phyloP scores from a whole-genome alignment of 257 asterid genomes.

The Buddleja alternifolia region DNA sequence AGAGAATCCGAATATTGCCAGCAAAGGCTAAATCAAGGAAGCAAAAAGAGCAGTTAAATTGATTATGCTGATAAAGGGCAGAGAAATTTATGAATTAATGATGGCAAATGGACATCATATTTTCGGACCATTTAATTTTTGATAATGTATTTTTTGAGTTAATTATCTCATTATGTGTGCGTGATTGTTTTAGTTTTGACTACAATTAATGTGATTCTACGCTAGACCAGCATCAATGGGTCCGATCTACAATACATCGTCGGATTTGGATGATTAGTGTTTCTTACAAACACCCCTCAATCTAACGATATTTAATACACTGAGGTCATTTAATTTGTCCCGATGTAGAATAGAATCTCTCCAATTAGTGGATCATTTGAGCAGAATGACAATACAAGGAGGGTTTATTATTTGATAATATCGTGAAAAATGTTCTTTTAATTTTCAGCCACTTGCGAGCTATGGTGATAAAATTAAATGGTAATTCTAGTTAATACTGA shows the following conservation, averaged over 20 bases:
- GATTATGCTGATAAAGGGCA: not conserved
- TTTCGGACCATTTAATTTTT: not conserved
- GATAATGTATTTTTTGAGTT: not conserved
- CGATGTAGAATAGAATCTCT: too few relatives aligned
- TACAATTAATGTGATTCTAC: too few relatives aligned
- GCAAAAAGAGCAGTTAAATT: conserved; percentile 33
- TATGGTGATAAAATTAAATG: not conserved
- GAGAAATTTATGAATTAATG: not conserved
- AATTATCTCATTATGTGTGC: too few relatives aligned
- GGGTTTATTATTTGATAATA: not conserved
- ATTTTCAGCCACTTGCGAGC: not conserved
- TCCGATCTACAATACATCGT: too few relatives aligned
- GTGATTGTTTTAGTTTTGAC: too few relatives aligned
- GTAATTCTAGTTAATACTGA: not conserved
- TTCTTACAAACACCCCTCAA: too few relatives aligned
- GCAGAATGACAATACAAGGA: not conserved
- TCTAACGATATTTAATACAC: too few relatives aligned
- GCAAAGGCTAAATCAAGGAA: conserved; percentile 58
- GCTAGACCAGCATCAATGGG: too few relatives aligned
- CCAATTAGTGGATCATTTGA: too few relatives aligned
- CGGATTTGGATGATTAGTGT: too few relatives aligned
- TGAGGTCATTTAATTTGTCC: too few relatives aligned
- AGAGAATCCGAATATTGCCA: conserved; percentile 77
- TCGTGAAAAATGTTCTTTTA: not conserved
- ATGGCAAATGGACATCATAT: not conserved